phyloP scores from a whole-genome alignment of 2,329 filamentous ascomycete genomes.

The Hymenoscyphus infarciens region DNA sequence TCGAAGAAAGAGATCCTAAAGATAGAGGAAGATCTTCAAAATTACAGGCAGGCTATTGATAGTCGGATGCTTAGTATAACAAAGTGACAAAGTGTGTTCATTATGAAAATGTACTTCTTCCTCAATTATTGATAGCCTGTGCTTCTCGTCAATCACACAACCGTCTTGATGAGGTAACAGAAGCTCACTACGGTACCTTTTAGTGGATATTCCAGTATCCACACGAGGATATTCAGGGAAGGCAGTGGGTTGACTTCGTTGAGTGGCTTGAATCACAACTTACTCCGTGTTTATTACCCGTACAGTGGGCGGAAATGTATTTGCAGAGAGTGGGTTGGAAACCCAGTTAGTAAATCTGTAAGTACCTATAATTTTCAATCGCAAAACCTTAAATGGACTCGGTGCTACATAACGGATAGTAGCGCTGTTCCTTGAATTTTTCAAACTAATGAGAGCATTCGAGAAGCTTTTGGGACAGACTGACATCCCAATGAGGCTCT shows the following conservation, averaged over 20 bases:
- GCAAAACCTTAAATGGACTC: background rate
- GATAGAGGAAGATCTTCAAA: background rate
- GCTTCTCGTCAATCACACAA: background rate
- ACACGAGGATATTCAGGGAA: background rate
- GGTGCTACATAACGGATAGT: too few relatives aligned
- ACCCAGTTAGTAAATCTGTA: background rate
- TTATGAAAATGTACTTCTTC: too few relatives aligned
- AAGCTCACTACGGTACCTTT: constrained; percentile 14
- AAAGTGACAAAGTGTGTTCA: background rate
- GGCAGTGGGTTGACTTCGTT: constrained; percentile 10
- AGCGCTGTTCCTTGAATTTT: background rate
- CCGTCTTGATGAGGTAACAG: background rate
- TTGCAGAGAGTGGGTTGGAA: background rate
- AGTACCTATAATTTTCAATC: background rate
- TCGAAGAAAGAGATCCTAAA: background rate
- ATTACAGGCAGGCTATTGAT: background rate
- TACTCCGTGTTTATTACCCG: background rate
- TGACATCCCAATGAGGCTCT: constrained; percentile 19
- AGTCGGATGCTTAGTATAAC: background rate
- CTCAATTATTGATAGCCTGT: background rate
- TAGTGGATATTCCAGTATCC: constrained; percentile 14
- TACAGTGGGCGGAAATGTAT: background rate
- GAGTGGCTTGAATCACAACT: constrained; percentile 14
- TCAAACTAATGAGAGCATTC: background rate
- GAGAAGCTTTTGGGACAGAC: background rate